Conservation (phyloP, 495 filamentous ascomycete genomes). For the Neohortaea acidophila region DNA sequence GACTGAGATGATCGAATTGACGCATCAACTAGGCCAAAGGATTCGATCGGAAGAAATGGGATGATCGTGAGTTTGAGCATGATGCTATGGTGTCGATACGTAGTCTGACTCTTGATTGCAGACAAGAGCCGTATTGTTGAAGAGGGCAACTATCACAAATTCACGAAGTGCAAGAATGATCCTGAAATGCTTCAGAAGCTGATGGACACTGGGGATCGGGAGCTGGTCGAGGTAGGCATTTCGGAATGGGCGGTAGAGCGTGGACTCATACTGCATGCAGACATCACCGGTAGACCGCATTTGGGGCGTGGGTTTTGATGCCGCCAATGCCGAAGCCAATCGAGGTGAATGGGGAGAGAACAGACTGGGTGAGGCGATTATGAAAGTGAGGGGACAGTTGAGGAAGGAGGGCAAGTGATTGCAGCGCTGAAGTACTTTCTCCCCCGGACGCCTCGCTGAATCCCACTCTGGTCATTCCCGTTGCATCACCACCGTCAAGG, state of each 20-base stretch:
- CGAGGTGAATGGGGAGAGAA: slow-evolving; percentile 49
- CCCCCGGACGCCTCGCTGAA: slow-evolving; percentile 8
- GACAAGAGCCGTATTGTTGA: slow-evolving; percentile 40
- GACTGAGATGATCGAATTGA: too few species aligned
- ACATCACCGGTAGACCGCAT: slow-evolving; percentile 43
- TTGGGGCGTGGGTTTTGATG: slow-evolving; percentile 52
- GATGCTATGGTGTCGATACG: not conserved
- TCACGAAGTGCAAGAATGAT: slow-evolving; percentile 18
- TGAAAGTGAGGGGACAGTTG: slow-evolving; percentile 33
- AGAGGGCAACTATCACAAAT: slow-evolving; percentile 17
- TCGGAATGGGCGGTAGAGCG: too few species aligned
- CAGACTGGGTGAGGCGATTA: slow-evolving; percentile 46
- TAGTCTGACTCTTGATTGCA: slow-evolving; percentile 2
- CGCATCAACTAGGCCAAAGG: slow-evolving; percentile 36
- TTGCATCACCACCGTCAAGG: slow-evolving; percentile 82
- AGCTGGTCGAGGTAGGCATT: slow-evolving; percentile 45
- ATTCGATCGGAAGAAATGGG: slow-evolving; percentile 42
- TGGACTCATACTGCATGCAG: slow-evolving; percentile 13
- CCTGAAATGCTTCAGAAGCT: slow-evolving; percentile 30
- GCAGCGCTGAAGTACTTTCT: not conserved
- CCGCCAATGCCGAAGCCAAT: slow-evolving; percentile 32
- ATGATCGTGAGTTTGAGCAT: slow-evolving; percentile 19
- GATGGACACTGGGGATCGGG: slow-evolving; percentile 40
- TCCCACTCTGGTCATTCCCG: slow-evolving; percentile 38
- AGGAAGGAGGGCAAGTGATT: slow-evolving; percentile 17